phyloP scores from a whole-genome alignment of 1,139 yeast genomes.

The Yamadazyma spencermartinsiae region DNA sequence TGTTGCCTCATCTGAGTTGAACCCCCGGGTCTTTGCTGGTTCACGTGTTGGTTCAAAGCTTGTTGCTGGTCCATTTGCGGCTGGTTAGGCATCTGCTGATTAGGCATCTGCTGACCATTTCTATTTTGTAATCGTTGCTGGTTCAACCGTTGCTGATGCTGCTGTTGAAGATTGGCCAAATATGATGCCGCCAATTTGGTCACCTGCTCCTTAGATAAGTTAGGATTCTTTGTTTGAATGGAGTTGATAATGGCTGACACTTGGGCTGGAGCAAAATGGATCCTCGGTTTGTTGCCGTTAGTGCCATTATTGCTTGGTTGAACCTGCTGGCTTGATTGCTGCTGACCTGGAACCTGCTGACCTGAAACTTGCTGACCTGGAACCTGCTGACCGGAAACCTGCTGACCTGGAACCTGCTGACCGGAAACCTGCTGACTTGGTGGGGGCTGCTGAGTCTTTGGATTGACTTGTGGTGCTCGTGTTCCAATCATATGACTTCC shows the following conservation, averaged over 20 bases:
- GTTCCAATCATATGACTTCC: too few species aligned
- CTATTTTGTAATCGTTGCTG: constrained; percentile 24
- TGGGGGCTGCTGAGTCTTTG: too few species aligned
- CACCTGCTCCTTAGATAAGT: constrained; percentile 67
- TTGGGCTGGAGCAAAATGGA: constrained; percentile 60
- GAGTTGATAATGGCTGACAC: constrained; percentile 70
- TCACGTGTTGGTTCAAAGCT: constrained; percentile 26
- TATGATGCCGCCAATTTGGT: constrained; percentile 72
- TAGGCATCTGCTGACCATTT: constrained; percentile 3
- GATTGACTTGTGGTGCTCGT: too few species aligned
- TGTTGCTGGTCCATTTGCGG: constrained; percentile 37
- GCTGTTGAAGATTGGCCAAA: constrained; percentile 58
- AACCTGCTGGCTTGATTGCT: constrained; percentile 12
- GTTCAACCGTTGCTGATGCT: constrained; percentile 40
- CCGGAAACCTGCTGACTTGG: too few species aligned
- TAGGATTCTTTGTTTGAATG: constrained; percentile 69
- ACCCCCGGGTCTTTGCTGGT: constrained; percentile 11
- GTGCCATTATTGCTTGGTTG: constrained; percentile 17
- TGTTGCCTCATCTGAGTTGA: constrained; percentile 20
- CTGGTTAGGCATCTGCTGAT: constrained; percentile 36
- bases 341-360: too few species aligned
- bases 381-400: too few species aligned
- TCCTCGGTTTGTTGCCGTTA: constrained; percentile 31
- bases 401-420: too few species aligned
- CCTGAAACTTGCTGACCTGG: too few species aligned